Evolutionary conservation across 2,329 filamentous ascomycete species (phyloP).

Genomic region (Fusarium multiceps): DNA sequence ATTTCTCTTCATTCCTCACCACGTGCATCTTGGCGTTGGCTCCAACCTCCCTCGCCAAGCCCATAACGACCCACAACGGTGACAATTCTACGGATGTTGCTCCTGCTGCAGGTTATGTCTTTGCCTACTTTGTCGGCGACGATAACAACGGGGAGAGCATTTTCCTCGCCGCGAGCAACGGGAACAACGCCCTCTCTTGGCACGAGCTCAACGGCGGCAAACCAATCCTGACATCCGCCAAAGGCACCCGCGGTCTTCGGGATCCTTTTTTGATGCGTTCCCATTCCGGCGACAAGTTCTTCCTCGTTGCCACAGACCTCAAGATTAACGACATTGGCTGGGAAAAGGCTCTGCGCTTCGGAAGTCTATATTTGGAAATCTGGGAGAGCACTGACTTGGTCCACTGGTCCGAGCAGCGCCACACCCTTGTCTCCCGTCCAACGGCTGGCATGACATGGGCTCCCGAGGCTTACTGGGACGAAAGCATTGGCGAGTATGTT

Average conservation of each 20-base stretch:
- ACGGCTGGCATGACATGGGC: constrained; percentile 66
- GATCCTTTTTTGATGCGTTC: constrained; percentile 18
- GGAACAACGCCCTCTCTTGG: background rate
- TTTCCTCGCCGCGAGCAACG: constrained; percentile 12
- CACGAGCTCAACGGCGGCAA: background rate
- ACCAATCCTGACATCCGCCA: background rate
- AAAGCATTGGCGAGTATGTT: constrained; percentile 54
- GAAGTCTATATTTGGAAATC: constrained; percentile 54
- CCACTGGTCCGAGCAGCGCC: constrained; percentile 62
- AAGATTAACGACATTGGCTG: constrained; percentile 5
- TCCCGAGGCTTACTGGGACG: constrained; percentile 62
- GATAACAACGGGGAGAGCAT: constrained; percentile 9
- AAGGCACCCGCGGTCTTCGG: constrained; percentile 3
- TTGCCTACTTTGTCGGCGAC: constrained; percentile 7
- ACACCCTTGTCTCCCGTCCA: constrained; percentile 59
- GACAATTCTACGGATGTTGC: background rate
- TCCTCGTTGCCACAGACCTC: constrained; percentile 5
- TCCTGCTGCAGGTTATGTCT: constrained; percentile 1
- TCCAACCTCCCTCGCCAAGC: constrained; percentile 8
- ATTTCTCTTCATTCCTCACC: background rate
- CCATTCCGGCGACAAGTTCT: background rate
- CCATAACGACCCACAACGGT: background rate
- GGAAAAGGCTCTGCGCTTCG: background rate
- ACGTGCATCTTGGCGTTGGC: constrained; percentile 11
- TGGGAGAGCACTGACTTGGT: constrained; percentile 64